These are phyloP conservation scores for Tagetes patula DNA, from an alignment of 129 eudicot species.

Conservation along the genomic window DNA sequence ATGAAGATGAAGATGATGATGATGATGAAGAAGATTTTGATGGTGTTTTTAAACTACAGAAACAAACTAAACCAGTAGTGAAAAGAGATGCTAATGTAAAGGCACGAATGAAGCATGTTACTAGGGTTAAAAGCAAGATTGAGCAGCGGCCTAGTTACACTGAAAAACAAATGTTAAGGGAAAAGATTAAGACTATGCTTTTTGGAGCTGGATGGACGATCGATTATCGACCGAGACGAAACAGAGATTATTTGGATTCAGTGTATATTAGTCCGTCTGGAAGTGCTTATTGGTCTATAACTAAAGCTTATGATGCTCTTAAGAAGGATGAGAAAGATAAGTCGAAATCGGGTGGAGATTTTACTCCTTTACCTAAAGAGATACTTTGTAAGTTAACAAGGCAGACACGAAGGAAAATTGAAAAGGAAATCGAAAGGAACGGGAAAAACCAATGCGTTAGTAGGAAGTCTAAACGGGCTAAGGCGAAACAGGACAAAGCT, in stretches of 20 bases:
- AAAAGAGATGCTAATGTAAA: slow-evolving; percentile 34
- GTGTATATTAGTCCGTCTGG: slow-evolving; percentile 88
- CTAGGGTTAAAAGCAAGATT: slow-evolving; percentile 43
- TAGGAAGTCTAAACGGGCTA: slow-evolving; percentile 41
- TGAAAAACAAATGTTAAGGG: slow-evolving; percentile 79
- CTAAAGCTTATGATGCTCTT: slow-evolving; percentile 85
- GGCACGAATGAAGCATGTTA: slow-evolving; percentile 27
- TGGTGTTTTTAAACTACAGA: slow-evolving; percentile 62
- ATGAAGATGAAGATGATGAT: slow-evolving; percentile 41
- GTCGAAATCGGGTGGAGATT: slow-evolving; percentile 37
- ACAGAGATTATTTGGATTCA: slow-evolving; percentile 86
- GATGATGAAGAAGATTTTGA: slow-evolving; percentile 54
- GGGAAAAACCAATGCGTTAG: slow-evolving; percentile 40
- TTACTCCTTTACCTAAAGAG: slow-evolving; percentile 71
- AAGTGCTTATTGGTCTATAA: slow-evolving; percentile 89
- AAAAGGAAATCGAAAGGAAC: slow-evolving; percentile 57
- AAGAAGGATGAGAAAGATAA: slow-evolving; percentile 57
- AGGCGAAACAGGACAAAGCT: slow-evolving; percentile 28
- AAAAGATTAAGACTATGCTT: slow-evolving; percentile 79
- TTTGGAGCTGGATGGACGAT: slow-evolving; percentile 88
- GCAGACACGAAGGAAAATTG: slow-evolving; percentile 73
- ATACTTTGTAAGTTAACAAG: slow-evolving; percentile 70
- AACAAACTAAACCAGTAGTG: not conserved
- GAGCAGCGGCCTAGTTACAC: slow-evolving; percentile 68
- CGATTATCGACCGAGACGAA: slow-evolving; percentile 83